Conservation (phyloP, 2,329 filamentous ascomycete species). For the Beauveria asiatica region DNA sequence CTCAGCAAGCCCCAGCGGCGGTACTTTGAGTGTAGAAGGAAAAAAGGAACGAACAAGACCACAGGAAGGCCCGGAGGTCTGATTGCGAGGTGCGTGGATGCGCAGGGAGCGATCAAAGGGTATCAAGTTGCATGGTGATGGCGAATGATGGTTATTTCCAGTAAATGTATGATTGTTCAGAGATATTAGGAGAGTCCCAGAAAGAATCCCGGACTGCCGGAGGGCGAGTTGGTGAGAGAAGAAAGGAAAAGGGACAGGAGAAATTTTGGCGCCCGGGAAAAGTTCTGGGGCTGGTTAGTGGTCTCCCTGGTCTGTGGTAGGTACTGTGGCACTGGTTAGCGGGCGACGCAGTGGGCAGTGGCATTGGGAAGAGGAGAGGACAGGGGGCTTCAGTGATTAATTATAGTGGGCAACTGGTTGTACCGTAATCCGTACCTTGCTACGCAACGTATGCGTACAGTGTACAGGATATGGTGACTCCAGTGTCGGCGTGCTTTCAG, state of each 20-base stretch:
- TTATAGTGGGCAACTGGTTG: not conserved
- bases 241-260: not conserved
- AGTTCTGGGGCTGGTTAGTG: not conserved
- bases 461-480: no score
- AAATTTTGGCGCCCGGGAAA: not conserved
- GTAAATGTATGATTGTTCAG: not conserved
- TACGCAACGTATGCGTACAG: no score
- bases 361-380: not conserved
- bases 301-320: no score
- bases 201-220: conserved; percentile 8
- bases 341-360: not conserved
- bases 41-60: conserved; percentile 4
- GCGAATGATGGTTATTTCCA: not conserved
- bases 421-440: no score
- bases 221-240: conserved; percentile 10
- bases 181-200: not conserved
- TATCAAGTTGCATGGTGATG: conserved; percentile 8
- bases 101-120: conserved; percentile 10
- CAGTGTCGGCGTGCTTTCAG: no score
- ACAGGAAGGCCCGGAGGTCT: not conserved
- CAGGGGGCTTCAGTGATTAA: not conserved
- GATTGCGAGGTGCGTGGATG: conserved; percentile 7
- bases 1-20: not conserved
- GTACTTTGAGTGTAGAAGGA: not conserved
- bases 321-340: no score